Base-by-base conservation (phyloP, 2,329 filamentous ascomycete species). In the Colletotrichum higginsianum region DNA sequence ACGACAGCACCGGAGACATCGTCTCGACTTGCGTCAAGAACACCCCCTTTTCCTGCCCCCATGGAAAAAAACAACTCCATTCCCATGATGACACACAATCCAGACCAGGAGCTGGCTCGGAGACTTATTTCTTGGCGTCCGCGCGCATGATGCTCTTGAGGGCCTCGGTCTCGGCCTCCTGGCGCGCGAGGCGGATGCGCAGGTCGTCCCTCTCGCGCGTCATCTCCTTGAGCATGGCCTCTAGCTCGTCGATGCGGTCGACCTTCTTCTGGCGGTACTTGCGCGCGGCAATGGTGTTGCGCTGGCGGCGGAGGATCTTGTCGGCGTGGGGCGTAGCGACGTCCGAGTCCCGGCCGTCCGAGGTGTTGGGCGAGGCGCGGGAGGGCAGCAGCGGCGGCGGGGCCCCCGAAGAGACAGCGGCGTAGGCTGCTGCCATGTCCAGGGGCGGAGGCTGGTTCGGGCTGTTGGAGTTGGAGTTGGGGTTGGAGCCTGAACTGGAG, bases 211-310 rank as follows among this genome's bases (percentile, higher is more conserved):
- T 82, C 77, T 93, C 91, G 58, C 85, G 80, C 70, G 87, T 88
- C 77, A 91, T 86, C 53, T 87, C 85, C 57, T 86, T 86, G 52
- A 94, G 82, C 23, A 88, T 86, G 11, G 82, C 79, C 79, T 93
- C 91, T 42, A 94, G 84, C 72, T 89, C 87, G 35, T 81, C 82
- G 79, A 93, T 88, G 73, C 90, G 89, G 75, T 93, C 91, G 44
- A 93, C 85, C 56, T 91, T 89, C 79, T 92, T 92, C 79, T 93
- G 91, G 35, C 92, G 89, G 78, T 93, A 93, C 73, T 91, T 90
- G 73, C 90, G 87, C 40, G 92, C 92, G n/a, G 92, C 91, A 73
- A 92, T 85, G 16, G 91, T 93, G 80, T 94, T 93, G 73, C 89
- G 87, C 73, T 89, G 88, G 38, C 92, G 90, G 80, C 93, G 93